Percentiles rank a stretch among this genome's conserved stretches.
These are phyloP conservation scores for Paramecium biaurelia DNA, from an alignment of 73 alveolate species.

Conservation along the genomic window DNA sequence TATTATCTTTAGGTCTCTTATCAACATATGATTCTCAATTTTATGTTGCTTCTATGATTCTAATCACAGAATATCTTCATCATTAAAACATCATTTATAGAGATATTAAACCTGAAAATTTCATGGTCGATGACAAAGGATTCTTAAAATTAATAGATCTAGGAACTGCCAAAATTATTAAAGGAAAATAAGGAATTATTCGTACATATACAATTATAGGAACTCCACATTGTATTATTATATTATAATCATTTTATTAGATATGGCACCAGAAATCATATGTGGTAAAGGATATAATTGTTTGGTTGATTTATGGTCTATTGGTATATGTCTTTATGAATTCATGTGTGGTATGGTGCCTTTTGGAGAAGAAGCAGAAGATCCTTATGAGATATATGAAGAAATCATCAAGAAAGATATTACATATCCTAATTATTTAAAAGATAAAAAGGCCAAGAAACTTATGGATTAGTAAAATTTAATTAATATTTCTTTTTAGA, in stretches of 20 bases:
- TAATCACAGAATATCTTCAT: conserved; percentile 72
- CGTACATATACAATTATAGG: conserved; percentile 74
- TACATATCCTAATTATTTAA: conserved; percentile 68
- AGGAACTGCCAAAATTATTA: conserved; percentile 72
- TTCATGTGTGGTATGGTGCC: conserved; percentile 81
- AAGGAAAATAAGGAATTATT: conserved; percentile 65
- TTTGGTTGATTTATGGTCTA: conserved; percentile 78
- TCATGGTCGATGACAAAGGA: conserved; percentile 74
- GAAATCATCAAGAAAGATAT: conserved; percentile 73
- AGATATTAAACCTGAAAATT: conserved; percentile 76
- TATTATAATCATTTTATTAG: not conserved
- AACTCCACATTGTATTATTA: conserved; percentile 65
- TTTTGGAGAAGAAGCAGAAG: conserved; percentile 81
- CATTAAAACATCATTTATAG: conserved; percentile 72
- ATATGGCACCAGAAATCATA: conserved; percentile 77
- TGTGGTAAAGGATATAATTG: conserved; percentile 81
- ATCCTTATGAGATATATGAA: conserved; percentile 73
- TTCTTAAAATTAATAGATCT: conserved; percentile 70
- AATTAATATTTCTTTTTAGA: not conserved
- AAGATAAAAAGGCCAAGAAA: conserved; percentile 71
- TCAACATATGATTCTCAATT: conserved; percentile 70
- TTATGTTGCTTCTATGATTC: conserved; percentile 71
- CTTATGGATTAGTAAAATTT: conserved; percentile 65
- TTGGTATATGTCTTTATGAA: conserved; percentile 76
- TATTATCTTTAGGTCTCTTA: conserved; percentile 47